Base-by-base conservation (phyloP, 106 monocot species). In the Platanthera guangdongensis region DNA sequence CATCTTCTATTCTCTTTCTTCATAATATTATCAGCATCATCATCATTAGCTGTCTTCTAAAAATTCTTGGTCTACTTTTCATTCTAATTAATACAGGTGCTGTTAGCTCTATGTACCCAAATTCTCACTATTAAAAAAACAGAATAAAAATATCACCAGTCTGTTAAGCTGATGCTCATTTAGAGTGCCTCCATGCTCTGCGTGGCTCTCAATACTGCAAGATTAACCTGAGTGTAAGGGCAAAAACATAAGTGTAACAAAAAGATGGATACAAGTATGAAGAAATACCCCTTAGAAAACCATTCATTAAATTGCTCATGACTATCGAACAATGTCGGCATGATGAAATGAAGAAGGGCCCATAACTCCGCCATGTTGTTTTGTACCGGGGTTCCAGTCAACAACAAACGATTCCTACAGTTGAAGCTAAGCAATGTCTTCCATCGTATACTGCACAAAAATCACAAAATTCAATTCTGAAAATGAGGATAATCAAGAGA, bases 291-390 rank as follows among this genome's bases (percentile, higher is more conserved):
- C 74, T 97, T 97, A 7, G 96, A 93, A 83, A 97, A 97, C 96
- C 96, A 97, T 77, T 97, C 96, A 75, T 91, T 94, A 77, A 97
- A 97, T 83, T 94, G 96, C 30, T 97, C 96, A 64, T 97, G 97
- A 78, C 91, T 97, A 53, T 97, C 94, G 86, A 97, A 97, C 50
- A 97, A 85, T 57, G 97, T 97, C 9, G 97, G 97, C 97, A 97
- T 97, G 68, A 97, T 97, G 80, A 97, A 97, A 81, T 97, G 97
- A 71, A 97, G 91, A 75, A 97, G 91, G 25, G 97, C 97, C 97
- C 97, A 97, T 53, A 97, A 84, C 79, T 97, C 97, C 50, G 97
- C 93, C 97, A 97, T 94, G 74, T 97, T 97, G 81, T 97, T 97
- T 80, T 97, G 97, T 85, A 97, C 90, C 28, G 97, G 97, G 81